Base-by-base conservation (phyloP, 208 protist species). In the Wallacemonas sp. region DNA sequence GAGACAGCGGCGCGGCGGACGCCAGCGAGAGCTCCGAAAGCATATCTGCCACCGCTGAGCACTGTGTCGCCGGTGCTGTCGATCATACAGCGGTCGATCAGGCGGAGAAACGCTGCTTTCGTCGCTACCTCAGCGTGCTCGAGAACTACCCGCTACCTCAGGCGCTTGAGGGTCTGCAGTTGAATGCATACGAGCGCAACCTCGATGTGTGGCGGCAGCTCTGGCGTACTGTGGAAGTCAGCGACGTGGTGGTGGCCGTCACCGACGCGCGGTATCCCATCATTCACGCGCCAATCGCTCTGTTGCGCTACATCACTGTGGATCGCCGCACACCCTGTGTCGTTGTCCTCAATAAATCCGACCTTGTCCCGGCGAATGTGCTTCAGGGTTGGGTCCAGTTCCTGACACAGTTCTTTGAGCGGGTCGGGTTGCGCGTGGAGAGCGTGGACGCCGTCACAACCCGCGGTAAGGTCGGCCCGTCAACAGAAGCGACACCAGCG, bases 171-270 rank as follows among this genome's bases (percentile, higher is more conserved):
- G 53, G 60, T 3, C 53, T 91, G 46, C 59, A 87, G 32, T 50
- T 98, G 22, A 98, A 88, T 71, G 91, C 87, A 39, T 99, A 97
- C 78, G 97, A 99, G 71, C 92, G 92, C 30, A 99, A 99, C 71
- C 15, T 99, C 1, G 95, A 99, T 8, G 97, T 99, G n/a, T 99
- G 97, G 97, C 84, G 97, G 26, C 98, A 99, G 83, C 82, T 99
- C 0, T 99, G 98, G 98, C 85, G 98, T 32, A 97, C 97, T 0
- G 83, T 98, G 9, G 98, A 99, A 70, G 59, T 83, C 36, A 97
- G 92, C 19, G 97, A 99, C 71, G 82, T 99, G 4, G 75, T 98
- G 17, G 54, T 98, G 0, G 30, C 99, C 21, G 84, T 99, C 1
- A 79, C 85, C 1, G 98, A 99, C 68, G 85, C 90, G 8, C 94